Base-by-base conservation (phyloP, 2,329 filamentous ascomycete genomes). In the Colletotrichum godetiae region DNA sequence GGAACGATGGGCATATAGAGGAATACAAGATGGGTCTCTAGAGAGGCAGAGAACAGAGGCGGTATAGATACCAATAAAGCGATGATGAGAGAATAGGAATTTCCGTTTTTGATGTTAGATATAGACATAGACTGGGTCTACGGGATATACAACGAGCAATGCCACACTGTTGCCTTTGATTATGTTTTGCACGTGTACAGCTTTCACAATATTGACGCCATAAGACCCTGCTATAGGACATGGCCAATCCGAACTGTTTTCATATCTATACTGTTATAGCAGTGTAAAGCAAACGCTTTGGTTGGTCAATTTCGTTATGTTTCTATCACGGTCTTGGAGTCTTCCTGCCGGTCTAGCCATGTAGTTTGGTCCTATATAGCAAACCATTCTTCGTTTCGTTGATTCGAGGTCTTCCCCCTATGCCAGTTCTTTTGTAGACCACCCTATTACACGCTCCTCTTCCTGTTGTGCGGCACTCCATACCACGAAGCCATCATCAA, bases 401-500 rank as follows among this genome's bases (percentile, higher is more conserved):
- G 5, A 2, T 46, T 46, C 27, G 5, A 15, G 19, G 6, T 49
- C 7, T 49, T 8, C 42, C 42, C 19, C 42, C 3, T n/a, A 8
- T 46, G 6, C 15, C 19, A n/a, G 19, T 0, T 8, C 42, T 8
- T 49, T 8, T n/a, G 4, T 4, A n/a, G 10, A n/a, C 15, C 42
- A 49, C 8, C 33, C 7, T 42, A 53, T 67, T 87, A 93, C 73
- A 92, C 91, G 0, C 82, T 87, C 78, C 89, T 88, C 88, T 93
- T 94, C 73, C 82, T 82, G 53, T 85, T 79, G 13, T 79, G 83
- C 0, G 92, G 92, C 74, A 94, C 80, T 1, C 81, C 82, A 66
- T 86, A 90, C 92, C 92, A 95, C 75, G 90, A 92, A 1, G 86
- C 79, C 58, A 91, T 63, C 93, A 95, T 95, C 3, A 88, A 84